Conservation (phyloP, 148 eudicot genomes). For the Vaccinium vitisidaea region DNA sequence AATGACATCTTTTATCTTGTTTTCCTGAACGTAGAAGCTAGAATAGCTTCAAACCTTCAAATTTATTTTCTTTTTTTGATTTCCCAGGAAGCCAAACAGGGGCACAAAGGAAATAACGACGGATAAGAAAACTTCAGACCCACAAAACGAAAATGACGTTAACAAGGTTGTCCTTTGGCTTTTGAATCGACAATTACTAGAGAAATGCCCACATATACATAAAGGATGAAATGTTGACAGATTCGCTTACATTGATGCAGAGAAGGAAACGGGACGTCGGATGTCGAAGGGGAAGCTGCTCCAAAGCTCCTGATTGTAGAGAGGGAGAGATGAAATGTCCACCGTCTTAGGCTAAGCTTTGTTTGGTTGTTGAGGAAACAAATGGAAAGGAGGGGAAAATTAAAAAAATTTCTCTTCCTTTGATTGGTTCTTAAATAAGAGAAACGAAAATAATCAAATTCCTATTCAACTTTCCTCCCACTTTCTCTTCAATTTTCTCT, state of each 20-base stretch:
- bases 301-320: background rate
- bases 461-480: too few relatives aligned
- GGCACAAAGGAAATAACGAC: background rate
- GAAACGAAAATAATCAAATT: too few relatives aligned
- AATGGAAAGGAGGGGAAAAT: too few relatives aligned
- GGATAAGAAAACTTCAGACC: background rate
- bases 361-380: too few relatives aligned
- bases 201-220: background rate
- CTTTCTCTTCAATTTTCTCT: too few relatives aligned
- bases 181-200: background rate
- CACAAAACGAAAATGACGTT: background rate
- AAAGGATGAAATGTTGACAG: background rate
- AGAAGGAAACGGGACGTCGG: background rate
- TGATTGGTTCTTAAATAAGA: too few relatives aligned
- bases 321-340: background rate
- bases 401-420: too few relatives aligned
- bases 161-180: background rate
- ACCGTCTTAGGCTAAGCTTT: too few relatives aligned
- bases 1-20: background rate
- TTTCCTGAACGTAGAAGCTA: background rate
- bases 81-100: constrained; percentile 1
- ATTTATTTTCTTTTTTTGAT: background rate
- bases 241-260: background rate
- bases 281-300: background rate
- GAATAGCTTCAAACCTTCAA: background rate